Evolutionary conservation across 805 yeast genomes (phyloP).

Genomic region (Sungouiella thailandica): DNA sequence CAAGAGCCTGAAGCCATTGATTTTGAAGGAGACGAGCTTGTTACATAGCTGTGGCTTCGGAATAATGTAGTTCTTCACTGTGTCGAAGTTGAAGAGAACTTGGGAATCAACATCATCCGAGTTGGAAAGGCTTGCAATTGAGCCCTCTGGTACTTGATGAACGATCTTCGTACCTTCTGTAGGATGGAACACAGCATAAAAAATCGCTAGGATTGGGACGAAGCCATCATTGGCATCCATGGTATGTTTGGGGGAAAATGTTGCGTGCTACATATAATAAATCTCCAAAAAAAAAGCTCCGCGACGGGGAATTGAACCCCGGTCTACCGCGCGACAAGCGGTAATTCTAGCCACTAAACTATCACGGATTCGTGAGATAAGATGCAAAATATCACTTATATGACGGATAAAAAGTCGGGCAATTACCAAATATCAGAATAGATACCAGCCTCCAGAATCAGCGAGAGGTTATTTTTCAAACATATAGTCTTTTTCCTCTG

Average conservation of each 20-base stretch:
- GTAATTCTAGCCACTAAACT: constrained; percentile 20
- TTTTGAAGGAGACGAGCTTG: constrained; percentile 67
- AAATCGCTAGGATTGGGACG: constrained; percentile 82
- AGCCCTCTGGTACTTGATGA: constrained; percentile 83
- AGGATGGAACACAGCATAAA: constrained; percentile 91
- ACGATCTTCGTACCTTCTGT: constrained; percentile 91
- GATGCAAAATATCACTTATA: too few relatives aligned
- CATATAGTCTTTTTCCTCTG: too few relatives aligned
- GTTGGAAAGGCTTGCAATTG: constrained; percentile 29
- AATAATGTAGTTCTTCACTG: constrained; percentile 83
- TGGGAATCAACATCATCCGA: constrained; percentile 5
- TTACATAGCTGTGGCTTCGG: constrained; percentile 93
- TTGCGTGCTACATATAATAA: too few relatives aligned
- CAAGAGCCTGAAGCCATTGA: constrained; percentile 63
- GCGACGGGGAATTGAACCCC: constrained; percentile 22
- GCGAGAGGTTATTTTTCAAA: too few relatives aligned
- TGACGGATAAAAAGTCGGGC: too few relatives aligned
- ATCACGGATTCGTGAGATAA: constrained; percentile 11
- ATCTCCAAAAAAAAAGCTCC: constrained; percentile 13
- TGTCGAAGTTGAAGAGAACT: constrained; percentile 66
- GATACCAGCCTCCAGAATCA: too few relatives aligned
- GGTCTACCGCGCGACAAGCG: constrained; percentile 22
- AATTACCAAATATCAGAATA: too few relatives aligned
- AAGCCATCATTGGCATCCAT: constrained; percentile 55
- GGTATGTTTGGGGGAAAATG: too few relatives aligned